Evolutionary conservation across 176 grass and related monocot genomes (phyloP), one percentile per base, ranked within the genome.

Genomic region (Oryza meridionalis): DNA sequence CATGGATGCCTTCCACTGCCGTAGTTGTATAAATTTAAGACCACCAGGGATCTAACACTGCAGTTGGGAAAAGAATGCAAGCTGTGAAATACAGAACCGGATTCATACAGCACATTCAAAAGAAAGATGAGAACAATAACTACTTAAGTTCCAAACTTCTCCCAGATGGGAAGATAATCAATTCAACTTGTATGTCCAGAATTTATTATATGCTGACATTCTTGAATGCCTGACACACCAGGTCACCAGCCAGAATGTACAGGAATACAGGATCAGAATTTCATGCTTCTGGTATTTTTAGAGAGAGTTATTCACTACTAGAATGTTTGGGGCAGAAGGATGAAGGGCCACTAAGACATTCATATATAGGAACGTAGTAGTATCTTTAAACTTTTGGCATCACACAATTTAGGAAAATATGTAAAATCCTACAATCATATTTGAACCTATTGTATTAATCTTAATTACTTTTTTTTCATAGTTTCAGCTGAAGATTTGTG

Each of bases 1-100:
- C 96, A 98, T 63, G 96, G 96, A 92, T 98, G 91, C 70, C 66
- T 95, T 86, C 96, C 96, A 88, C 96, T 92, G 78, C 83, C 89
- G 19, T 98, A 98, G 47, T 90, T 98, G 85, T 85, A 59, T 16
- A 98, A 73, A 93, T 98, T 98, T 82, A 98, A 91, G 77, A 85
- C 65, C 44, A 98, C 96, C 70, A 98, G 70, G 33, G 96, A 92
- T 87, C 96, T 95, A 53, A 98, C 91, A 58, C 96, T 98, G 96
- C 85, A 95, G 2, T 58, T 15, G 3, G 25, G 10, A 12, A 46
- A 58, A 76, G 22, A 25, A 51, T 25, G 62, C 72, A 22, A 90
- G 88, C 6, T 16, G 5, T 32, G 10, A 72, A 19, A 67, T 70
- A 32, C 37, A 50, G 8, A 38, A 45, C 17, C 43, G 33, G 25